Conservation (phyloP, 345 rosid species). For the Populus deltoides region DNA sequence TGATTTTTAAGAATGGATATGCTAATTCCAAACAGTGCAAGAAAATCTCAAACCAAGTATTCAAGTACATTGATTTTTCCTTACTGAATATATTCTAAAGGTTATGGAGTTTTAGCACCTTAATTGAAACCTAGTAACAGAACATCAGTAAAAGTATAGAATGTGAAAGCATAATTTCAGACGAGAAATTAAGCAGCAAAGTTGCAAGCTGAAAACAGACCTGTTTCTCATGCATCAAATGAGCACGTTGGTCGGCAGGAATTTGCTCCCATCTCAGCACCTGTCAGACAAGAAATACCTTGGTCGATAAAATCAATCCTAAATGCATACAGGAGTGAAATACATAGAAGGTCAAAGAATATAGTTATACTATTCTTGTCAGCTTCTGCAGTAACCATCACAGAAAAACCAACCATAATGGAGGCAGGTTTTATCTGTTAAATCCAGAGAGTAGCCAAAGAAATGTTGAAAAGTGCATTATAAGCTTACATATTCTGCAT, state of each 20-base stretch:
- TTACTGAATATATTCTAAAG: not conserved
- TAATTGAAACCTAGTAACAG: not conserved
- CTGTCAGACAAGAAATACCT: constrained; percentile 27
- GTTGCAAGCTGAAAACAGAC: constrained; percentile 25
- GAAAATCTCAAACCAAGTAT: not conserved
- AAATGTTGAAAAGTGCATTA: constrained; percentile 1
- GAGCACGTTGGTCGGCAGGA: constrained; percentile 85
- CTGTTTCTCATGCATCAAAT: constrained; percentile 87
- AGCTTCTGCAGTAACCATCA: not conserved
- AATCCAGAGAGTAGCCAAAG: not conserved
- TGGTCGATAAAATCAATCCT: not conserved
- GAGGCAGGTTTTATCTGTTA: not conserved
- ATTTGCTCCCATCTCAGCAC: constrained; percentile 86
- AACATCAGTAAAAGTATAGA: not conserved
- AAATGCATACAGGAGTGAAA: not conserved
- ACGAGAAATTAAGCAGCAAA: not conserved
- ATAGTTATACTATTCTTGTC: not conserved
- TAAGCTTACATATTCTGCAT: constrained; percentile 80
- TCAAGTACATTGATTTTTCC: not conserved
- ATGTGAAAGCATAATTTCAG: not conserved
- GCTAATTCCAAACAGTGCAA: too few relatives aligned
- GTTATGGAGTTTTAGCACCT: not conserved
- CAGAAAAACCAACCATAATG: not conserved
- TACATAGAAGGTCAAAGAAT: not conserved
- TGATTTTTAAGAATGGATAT: not conserved